Base-by-base conservation (phyloP, 2,329 filamentous ascomycete species). In the Cadophora gregata region DNA sequence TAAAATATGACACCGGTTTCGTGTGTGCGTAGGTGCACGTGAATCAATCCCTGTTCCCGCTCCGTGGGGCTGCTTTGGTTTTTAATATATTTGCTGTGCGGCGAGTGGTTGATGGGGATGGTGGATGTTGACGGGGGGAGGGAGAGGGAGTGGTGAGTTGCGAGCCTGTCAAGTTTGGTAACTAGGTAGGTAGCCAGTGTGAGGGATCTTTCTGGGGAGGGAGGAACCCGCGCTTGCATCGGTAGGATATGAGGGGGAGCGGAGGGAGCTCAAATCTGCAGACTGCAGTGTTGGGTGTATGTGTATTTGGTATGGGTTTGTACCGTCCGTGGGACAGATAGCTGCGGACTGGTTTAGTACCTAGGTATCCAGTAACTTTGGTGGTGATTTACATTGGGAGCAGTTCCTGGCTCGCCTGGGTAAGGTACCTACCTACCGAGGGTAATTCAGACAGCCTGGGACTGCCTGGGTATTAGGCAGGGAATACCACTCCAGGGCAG, bases 1-100 rank as follows among this genome's bases (percentile, higher is more conserved):
- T 47, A 21, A 5, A n/a, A 47, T 12, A 47, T 47, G 42, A 47
- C 42, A 47, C 42, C 42, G 7, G 42, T 47, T 47, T 47, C 42
- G 42, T 21, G 42, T 47, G 47, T 25, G 2, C 21, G n/a, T n/a
- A n/a, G 24, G 48, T 16, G 48, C 48, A 51, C 48, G 48, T 51
- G 48, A 51, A 51, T 12, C 38, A n/a, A 51, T 29, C 48, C 48
- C 48, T 51, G 48, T 51, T 27, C 10, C 24, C 6, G 8, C 12
- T 25, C 47, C 10, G 47, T 42, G 38, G 38, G 12, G 5, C 14
- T 42, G n/a, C n/a, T n/a, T n/a, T n/a, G n/a, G 42, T 24, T 27
- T 29, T 51, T 51, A 51, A 51, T 51, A 51, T 51, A 51, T 51
- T 19, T 51, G 48, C 48, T 25, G 48, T 51, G 48, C 48, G 48